Evolutionary conservation across 768 basidiomycete genomes (phyloP), one percentile per base, ranked within the genome.

Genomic region (Boletus vermiculosoides): DNA sequence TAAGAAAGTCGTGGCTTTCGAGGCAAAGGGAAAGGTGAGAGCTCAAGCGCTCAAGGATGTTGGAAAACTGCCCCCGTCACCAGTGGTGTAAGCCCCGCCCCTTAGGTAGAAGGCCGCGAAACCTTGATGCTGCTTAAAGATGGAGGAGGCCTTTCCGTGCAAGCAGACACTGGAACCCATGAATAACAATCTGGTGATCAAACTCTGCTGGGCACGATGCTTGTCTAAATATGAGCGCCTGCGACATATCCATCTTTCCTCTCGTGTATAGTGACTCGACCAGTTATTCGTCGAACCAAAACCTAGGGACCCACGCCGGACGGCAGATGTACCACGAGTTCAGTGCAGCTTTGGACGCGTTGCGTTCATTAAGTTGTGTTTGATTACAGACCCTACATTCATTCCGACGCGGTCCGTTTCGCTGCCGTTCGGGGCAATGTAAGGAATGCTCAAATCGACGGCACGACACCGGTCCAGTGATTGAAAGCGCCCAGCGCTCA

Each of bases 21-120:
- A 50, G 48, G 52, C 45, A 39, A 50, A 50, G 46, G 50, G 46
- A 48, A 44, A 45, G 39, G 45, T 41, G 16, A 37, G 25, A 39
- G 11, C 44, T 59, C 47, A 33, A 28, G 25, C 30, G 9, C 47
- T 59, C 47, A 45, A 31, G 42, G 53, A 25, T 25, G 25, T 25
- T 25, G 25, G 25, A 23, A 45, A 18, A 28, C 31, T 46, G 39
- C 54, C 56, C 31, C 31, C 31, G 12, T 33, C 12, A 33, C 12
- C 11, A 20, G 58, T 54, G 30, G 51, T 50, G n/a, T 36, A 50
- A 20, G 60, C n/a, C 50, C 61, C n/a, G 51, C 58, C 6, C 68
- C 66, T 39, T 75, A 73, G 74, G 58, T 71, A 13, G 45, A 60
- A 22, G 69, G 64, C 3, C 69, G 66, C 40, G 54, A 61, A 48